These are phyloP conservation scores for Patellifolia procumbens DNA, from an alignment of 179 eudicot species.

Conservation along the genomic window DNA sequence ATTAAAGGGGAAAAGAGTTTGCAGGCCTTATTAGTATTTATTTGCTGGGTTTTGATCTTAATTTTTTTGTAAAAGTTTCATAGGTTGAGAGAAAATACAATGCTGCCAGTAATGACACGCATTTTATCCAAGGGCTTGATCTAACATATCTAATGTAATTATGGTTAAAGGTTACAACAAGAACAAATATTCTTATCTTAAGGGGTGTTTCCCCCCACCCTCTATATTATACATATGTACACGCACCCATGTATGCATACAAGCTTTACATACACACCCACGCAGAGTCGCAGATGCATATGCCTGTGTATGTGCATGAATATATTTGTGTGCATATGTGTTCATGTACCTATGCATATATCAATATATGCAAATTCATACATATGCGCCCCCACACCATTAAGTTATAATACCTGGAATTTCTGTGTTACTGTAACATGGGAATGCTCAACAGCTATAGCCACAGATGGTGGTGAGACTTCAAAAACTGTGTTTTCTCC, in stretches of 20 bases:
- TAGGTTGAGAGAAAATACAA: not conserved
- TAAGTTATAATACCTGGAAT: slow-evolving; percentile 68
- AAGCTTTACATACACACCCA: not conserved
- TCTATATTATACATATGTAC: too few species aligned
- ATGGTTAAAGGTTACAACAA: too few species aligned
- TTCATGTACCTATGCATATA: not conserved
- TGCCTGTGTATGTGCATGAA: not conserved
- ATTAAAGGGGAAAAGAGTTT: not conserved
- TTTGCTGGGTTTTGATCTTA: not conserved
- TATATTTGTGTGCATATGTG: too few species aligned
- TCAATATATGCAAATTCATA: not conserved
- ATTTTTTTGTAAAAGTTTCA: not conserved
- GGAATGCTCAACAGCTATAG: slow-evolving; percentile 78
- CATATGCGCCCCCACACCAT: not conserved
- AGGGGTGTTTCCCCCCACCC: too few species aligned
- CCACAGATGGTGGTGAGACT: slow-evolving; percentile 77
- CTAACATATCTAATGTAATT: too few species aligned
- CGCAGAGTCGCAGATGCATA: not conserved
- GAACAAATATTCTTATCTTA: too few species aligned
- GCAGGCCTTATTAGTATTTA: not conserved
- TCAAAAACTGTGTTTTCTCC: slow-evolving; percentile 97
- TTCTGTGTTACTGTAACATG: slow-evolving; percentile 68
- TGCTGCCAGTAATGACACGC: too few species aligned
- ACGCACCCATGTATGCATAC: not conserved
- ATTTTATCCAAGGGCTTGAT: too few species aligned